Percentiles rank a stretch among this genome's conserved stretches.
Evolutionary conservation across 2,329 filamentous ascomycete species (phyloP).

Genomic region (Xylariaceae sp.): DNA sequence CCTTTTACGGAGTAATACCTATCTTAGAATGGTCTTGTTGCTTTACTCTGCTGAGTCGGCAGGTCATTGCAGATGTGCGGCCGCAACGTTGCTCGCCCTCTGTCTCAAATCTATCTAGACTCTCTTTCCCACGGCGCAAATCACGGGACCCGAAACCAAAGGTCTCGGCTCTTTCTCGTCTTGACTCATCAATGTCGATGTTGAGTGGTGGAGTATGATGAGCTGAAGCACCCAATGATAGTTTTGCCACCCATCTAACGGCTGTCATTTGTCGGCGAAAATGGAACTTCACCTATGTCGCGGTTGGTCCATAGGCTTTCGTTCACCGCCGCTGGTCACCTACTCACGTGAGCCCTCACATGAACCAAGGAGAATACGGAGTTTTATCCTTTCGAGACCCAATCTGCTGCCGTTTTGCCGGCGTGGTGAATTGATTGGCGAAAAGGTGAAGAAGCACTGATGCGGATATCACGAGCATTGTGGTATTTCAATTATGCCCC

Average conservation of each 20-base stretch:
- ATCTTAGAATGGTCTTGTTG: too few species aligned
- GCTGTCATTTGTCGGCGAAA: conserved; percentile 6
- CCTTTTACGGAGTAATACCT: too few species aligned
- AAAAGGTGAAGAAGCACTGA: not conserved
- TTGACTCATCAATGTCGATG: too few species aligned
- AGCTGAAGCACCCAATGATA: conserved; percentile 1
- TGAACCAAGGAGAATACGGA: not conserved
- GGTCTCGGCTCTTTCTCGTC: too few species aligned
- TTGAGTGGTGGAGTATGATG: not conserved
- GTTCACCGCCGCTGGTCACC: conserved; percentile 10
- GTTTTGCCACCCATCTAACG: conserved; percentile 7
- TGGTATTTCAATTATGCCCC: too few species aligned
- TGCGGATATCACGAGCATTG: too few species aligned
- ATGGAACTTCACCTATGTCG: conserved; percentile 10
- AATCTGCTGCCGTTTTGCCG: not conserved
- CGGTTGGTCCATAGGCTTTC: conserved; percentile 15
- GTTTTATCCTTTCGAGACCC: not conserved
- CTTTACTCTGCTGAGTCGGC: too few species aligned
- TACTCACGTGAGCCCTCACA: conserved; percentile 6
- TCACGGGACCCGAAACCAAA: conserved; percentile 8
- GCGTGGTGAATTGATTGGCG: conserved; percentile 9
- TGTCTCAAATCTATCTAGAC: too few species aligned
- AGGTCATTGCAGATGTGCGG: too few species aligned
- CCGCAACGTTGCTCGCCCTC: too few species aligned
- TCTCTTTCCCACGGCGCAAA: too few species aligned